These are phyloP conservation scores for Peronospora belbahrii DNA, from an alignment of 352 stramenopile species.

Conservation along the genomic window DNA sequence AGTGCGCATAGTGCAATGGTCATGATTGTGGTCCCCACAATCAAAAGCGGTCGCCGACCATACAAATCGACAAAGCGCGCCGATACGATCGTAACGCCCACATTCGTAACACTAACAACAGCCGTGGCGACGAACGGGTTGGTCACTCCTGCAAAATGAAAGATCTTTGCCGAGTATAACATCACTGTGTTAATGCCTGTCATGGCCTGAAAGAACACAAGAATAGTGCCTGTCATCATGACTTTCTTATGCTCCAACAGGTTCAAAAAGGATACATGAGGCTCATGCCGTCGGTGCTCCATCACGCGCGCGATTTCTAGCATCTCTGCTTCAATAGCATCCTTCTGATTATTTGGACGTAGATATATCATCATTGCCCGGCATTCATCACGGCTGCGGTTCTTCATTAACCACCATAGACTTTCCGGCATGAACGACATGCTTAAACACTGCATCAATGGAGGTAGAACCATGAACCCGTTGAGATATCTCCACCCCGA, in stretches of 20 bases:
- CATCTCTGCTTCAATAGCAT: constrained; percentile 52
- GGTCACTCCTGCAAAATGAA: constrained; percentile 82
- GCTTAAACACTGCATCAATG: constrained; percentile 48
- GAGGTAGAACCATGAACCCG: constrained; percentile 55
- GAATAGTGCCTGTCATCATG: constrained; percentile 45
- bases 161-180: constrained; percentile 88
- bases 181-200: constrained; percentile 90
- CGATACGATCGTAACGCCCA: constrained; percentile 72
- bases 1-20: constrained; percentile 53
- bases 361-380: constrained; percentile 34
- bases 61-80: constrained; percentile 68
- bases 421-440: constrained; percentile 72
- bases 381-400: constrained; percentile 38
- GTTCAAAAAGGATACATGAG: constrained; percentile 39
- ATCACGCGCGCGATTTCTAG: constrained; percentile 55
- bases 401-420: constrained; percentile 85
- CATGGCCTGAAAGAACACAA: constrained; percentile 83
- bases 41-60: constrained; percentile 63
- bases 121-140: constrained; percentile 79
- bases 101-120: constrained; percentile 65
- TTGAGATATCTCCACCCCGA: constrained; percentile 85
- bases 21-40: constrained; percentile 69
- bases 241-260: constrained; percentile 53
- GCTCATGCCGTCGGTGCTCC: constrained; percentile 41
- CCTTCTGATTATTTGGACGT: constrained; percentile 23